Evolutionary conservation across 768 basidiomycete species (phyloP), one percentile per base, ranked within the genome.

Genomic region (Cystoderma amianthinum): DNA sequence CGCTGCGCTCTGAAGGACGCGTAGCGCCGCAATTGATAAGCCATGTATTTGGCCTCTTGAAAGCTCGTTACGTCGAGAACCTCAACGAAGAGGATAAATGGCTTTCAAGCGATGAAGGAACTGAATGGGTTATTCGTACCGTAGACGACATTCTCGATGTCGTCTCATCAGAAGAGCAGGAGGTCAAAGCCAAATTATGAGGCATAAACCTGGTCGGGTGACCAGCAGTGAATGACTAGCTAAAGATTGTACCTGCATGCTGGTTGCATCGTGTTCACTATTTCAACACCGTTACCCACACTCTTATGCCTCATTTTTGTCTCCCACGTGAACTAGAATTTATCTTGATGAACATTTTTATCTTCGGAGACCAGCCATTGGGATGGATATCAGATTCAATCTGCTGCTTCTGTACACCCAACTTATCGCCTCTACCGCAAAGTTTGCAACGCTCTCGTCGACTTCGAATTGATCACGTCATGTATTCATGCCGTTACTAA

Each of bases 41-140:
- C 59, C 92, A 95, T 58, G 82, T 86, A 37, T 92, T 89, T 60
- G 92, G 92, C 10, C 73, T 95, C 50, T 79, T 92, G 56, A 95
- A 93, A 61, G 86, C 88, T 16, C 82, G 84, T 42, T 54, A 73
- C 36, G 67, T 68, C 35, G 72, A 75, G 39, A 71, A 72, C 24
- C 67, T 78, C 48, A 80, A 64, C 49, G 72, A 75, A 50, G 86
- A 85, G 60, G 88, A 90, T 57, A 69, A 63, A 44, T 94, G 84
- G 82, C 74, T 94, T 30, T 71, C 85, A 17, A 85, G 75, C 45
- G 90, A 92, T 56, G 85, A 91, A 59, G 91, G 91, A 23, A 76
- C 85, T 15, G 85, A 85, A 63, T 94, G 91, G 91, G 81, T 93
- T 38, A 68, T 93, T 53, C 80, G 82, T 54, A 84, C 77, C 36